Base-by-base conservation (phyloP, 148 eudicot species). In the Fagopyrum homotropicum region DNA sequence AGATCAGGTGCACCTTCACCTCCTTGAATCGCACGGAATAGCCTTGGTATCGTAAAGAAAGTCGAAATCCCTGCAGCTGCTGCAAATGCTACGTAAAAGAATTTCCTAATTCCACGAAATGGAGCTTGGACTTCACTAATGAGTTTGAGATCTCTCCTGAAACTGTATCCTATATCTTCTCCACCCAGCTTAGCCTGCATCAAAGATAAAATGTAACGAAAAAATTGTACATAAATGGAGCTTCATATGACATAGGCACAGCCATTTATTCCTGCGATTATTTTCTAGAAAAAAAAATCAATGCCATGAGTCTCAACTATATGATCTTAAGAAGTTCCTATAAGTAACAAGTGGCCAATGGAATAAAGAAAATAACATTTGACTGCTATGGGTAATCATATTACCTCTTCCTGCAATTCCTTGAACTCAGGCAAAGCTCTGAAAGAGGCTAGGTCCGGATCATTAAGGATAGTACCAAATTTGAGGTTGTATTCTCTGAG, bases 81-180 rank as follows among this genome's bases (percentile, higher is more conserved):
- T 76, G 93, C 82, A 69, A 96, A 82, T 75, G 99, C 98, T 71
- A 90, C 82, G 73, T 90, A 96, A 82, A 96, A 96, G 86, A 96
- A 96, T 81, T 85, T 90, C 68, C 99, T 76, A 68, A 96, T 84
- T 64, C 99, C 99, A 55, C 99, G 97, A 80, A 96, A 96, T 72
- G 99, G 99, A 48, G 99, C 98, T 89, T 96, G 99, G 75, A 96
- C 98, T 85, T 96, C 99, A 82, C 99, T 96, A 46, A 92, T 96
- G 66, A 96, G 99, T 84, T 96, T 96, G 71, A 96, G 94, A 84
- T 96, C 99, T 84, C 99, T 90, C 76, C 97, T 84, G 80, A 92
- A 96, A 83, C 99, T 71, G 79, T 86, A 87, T 63, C 99, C 99
- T 76, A 89, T 79, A 83, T 96, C 99, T 82, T 96, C 99, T 72